phyloP scores from a whole-genome alignment of 2,329 filamentous ascomycete genomes.

The Xylariaceae sp. region DNA sequence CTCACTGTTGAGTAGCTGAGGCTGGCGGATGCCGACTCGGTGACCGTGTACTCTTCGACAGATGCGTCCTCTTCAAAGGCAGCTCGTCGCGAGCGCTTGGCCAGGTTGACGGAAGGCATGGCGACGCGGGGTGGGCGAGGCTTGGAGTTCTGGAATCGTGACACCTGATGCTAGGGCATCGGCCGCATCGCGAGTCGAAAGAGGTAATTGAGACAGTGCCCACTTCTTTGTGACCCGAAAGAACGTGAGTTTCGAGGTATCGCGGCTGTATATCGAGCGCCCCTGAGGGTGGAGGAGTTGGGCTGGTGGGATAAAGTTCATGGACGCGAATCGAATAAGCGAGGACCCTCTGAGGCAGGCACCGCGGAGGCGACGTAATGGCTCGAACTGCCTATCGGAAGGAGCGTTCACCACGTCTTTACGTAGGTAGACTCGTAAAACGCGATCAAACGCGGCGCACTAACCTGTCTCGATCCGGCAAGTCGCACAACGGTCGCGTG shows the following conservation, averaged over 20 bases:
- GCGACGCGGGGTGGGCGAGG: constrained; percentile 1
- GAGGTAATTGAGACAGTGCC: background rate
- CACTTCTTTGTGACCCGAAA: background rate
- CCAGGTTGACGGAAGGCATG: constrained; percentile 27
- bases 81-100: constrained; percentile 41
- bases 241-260: background rate
- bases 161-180: background rate
- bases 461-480: background rate
- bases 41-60: constrained; percentile 34
- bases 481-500: background rate
- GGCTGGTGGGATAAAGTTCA: background rate
- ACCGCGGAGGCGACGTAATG: background rate
- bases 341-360: background rate
- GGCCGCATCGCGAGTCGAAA: constrained; percentile 12
- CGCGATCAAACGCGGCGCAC: constrained; percentile 11
- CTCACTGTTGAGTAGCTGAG: constrained; percentile 38
- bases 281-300: background rate
- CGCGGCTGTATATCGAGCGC: background rate
- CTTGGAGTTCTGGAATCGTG: background rate
- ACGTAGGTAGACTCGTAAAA: background rate
- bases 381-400: background rate
- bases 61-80: constrained; percentile 31
- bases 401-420: background rate
- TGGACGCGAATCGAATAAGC: background rate
- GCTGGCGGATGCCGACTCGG: constrained; percentile 38